phyloP scores from a whole-genome alignment of 441 rosid species.

The Croton setiger region DNA sequence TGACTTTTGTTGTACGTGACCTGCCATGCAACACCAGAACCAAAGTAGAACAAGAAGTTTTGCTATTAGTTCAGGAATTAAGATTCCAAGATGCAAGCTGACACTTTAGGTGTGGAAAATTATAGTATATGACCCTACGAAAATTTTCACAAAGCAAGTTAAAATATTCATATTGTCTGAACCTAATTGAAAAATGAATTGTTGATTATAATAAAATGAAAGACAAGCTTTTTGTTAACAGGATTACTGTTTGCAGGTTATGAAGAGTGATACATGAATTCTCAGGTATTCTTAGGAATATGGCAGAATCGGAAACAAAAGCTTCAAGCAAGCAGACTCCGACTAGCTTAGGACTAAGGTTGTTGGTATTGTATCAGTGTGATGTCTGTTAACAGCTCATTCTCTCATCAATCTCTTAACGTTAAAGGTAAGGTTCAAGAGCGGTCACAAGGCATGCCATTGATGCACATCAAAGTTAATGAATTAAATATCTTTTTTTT shows the following conservation, averaged over 20 bases:
- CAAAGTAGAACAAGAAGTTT: neutral
- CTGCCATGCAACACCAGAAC: constrained; percentile 36
- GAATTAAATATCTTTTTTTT: neutral
- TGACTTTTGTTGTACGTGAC: constrained; percentile 41
- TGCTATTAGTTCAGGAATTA: neutral
- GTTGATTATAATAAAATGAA: neutral
- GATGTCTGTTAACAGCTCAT: neutral
- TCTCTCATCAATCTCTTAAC: neutral
- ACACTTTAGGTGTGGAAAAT: neutral
- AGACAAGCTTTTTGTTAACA: neutral
- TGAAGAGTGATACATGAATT: no score
- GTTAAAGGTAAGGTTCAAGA: neutral
- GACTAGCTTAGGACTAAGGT: neutral
- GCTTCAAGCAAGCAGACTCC: no score
- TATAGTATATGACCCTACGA: neutral
- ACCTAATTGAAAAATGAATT: neutral
- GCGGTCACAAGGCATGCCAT: neutral
- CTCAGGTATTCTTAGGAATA: no score
- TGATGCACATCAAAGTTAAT: neutral
- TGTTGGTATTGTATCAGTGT: neutral
- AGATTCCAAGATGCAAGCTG: neutral
- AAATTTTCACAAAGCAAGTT: no score
- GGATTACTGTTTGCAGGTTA: no score
- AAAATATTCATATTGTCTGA: neutral
- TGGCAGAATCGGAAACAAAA: no score